Base-by-base conservation (phyloP, 148 eudicot genomes). In the Rhododendron williamsianum region DNA sequence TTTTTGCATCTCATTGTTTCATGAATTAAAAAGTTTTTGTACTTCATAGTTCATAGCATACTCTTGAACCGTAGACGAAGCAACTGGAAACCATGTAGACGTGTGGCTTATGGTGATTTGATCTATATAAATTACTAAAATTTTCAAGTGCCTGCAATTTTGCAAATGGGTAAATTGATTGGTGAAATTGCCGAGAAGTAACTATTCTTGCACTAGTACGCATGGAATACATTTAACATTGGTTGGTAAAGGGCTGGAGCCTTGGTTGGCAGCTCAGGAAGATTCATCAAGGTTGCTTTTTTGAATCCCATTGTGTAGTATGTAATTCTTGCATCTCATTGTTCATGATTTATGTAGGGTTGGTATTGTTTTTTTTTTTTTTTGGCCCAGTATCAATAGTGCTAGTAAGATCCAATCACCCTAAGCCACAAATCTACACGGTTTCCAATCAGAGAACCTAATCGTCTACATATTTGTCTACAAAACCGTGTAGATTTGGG, bases 201-300 rank as follows among this genome's bases (percentile, higher is more conserved):
- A 16, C 2, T 56, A 18, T 56, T 18, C 63, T 18, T 56, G 63
- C 63, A 18, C 63, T 16, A 56, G 0, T 4, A 9, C 23, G 63
- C 63, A 18, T 56, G 21, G 23, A 56, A 56, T 56, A 56, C 4
- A 0, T 52, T 52, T 16, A 12, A 51, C 15, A 12, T 51, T 12
- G 16, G 54, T 51, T 0, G 16, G 16, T 51, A 2, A 51, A 56
- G 63, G 63, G 63, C 63, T 92, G 84, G 98, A 96, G 90, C 98
- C 98, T 56, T 96, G 98, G 98, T 89, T 94, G 91, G 96, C 98
- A 83, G 98, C 96, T 85, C 96, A 94, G 82, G 98, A 93, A 25
- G 96, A 96, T 82, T 93, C 96, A 25, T 91, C 98, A 3, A 96
- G 98, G 98, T 96, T 71, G 74, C 86, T 65, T 76, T 9, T 49